Base-by-base conservation (phyloP, 2,329 filamentous ascomycete species). In the Neoscytalidium dimidiatum region DNA sequence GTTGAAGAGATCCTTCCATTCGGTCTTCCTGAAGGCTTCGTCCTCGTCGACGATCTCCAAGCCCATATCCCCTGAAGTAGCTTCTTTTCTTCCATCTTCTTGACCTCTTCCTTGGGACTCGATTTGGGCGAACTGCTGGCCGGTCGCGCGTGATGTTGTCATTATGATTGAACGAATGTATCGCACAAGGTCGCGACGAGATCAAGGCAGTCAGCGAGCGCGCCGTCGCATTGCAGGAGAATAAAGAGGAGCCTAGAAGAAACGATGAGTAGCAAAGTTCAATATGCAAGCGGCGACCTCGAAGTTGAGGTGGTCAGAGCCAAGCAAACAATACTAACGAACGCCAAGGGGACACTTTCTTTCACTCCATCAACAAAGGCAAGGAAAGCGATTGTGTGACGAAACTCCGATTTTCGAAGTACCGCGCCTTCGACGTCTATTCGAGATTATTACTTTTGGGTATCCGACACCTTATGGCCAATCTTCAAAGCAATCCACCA, bases 1-100 rank as follows among this genome's bases (percentile, higher is more conserved):
- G 46, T 81, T 80, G 74, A 97, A 94, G 3, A 97, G 82, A 0
- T 81, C 80, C 49, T 77, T 81, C 84, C 84, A 88, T 63, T 72
- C 69, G n/a, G 70, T 66, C 19, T 69, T 65, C 13, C 67, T 64
- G 28, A 72, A 23, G 68, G 67, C 48, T 76, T 58, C 62, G 14
- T 49, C 71, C 17, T 61, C 43, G 29, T 33, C 49, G 6, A 13
- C 3, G 21, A 51, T 21, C 23, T 68, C 58, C 28, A 67, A 43
- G 3, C 43, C 48, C 1, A 41, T n/a, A 9, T 61, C 56, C 9
- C 23, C n/a, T 2, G 62, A 33, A 29, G n/a, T 29, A 28, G 11
- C 29, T 19, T 60, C 52, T 11, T 33, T 46, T 44, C 57, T 61
- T 14, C 35, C 26, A 5, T 43, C n/a, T 53, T 38, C 19, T n/a